Evolutionary conservation across 805 yeast genomes (phyloP), one percentile per base, ranked within the genome.

Genomic region (Scheffersomyces coipomensis): DNA sequence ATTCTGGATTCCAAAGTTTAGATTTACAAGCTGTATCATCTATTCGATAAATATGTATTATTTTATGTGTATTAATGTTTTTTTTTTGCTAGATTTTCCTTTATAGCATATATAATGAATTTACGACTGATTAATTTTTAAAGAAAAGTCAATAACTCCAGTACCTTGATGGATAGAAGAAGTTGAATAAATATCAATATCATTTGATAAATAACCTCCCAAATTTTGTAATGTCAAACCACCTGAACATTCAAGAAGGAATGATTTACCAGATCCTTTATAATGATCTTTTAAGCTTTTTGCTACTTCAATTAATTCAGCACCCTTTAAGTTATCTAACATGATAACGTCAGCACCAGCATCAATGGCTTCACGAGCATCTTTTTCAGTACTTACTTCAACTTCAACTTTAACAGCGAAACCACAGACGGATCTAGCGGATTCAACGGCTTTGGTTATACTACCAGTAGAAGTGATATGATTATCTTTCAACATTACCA

Each of bases 321-420:
- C 76, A 2, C 88, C 87, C 3, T 72, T 57, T 60, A 91, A 91
- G 60, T 90, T 90, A 56, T 90, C 98, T 55, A 90, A 74, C 98
- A 90, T 90, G 44, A 91, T 83, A 16, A 91, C 86, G 60, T 90
- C 98, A 0, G 97, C 97, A 10, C 98, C 97, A 1, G 97, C 95
- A 12, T 70, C 78, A 52, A 91, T 91, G 19, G 98, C 98, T 58
- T 91, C 97, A 47, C 76, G 71, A 1, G 98, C 98, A 53, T 89
- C 97, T 4, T 65, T 78, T 57, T 86, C 95, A 41, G 76, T 69
- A 59, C 87, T 89, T 42, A 89, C 90, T 62, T 90, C 98, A 25
- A 90, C 97, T 62, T 90, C 98, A 40, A 90, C 85, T 62, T 90
- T 90, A 27, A 85, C 74, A 2, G 96, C 78, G 63, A 90, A 90